Conservation (phyloP, 2,329 filamentous ascomycete species). For the Biscogniauxia marginata region DNA sequence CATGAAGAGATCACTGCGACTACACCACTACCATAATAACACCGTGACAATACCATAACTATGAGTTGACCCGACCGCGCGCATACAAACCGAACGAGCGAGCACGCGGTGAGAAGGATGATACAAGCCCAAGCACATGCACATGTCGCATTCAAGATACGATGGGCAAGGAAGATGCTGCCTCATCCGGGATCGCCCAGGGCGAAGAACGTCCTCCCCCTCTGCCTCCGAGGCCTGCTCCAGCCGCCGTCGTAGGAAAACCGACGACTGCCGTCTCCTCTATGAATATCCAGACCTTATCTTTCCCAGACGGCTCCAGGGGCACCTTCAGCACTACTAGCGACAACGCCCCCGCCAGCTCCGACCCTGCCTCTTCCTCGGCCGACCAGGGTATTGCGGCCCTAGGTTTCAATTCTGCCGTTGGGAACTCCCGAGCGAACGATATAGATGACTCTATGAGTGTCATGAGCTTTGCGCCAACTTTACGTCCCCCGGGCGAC, state of each 20-base stretch:
- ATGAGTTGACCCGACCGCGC: background rate
- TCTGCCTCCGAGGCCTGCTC: constrained; percentile 50
- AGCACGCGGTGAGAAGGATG: constrained; percentile 16
- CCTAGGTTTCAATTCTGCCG: constrained; percentile 23
- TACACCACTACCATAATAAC: background rate
- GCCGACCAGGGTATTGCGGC: constrained; percentile 17
- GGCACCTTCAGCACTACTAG: constrained; percentile 55
- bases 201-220: constrained; percentile 52
- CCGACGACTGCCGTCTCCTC: constrained; percentile 84
- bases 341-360: constrained; percentile 32
- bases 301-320: constrained; percentile 66
- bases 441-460: constrained; percentile 65
- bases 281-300: constrained; percentile 75
- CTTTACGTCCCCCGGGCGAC: constrained; percentile 63
- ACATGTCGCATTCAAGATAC: constrained; percentile 14
- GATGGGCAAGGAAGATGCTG: constrained; percentile 34
- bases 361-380: constrained; percentile 34
- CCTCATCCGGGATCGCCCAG: constrained; percentile 22
- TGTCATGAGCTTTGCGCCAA: constrained; percentile 65
- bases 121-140: constrained; percentile 7
- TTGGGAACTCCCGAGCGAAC: constrained; percentile 29
- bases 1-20: background rate
- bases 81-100: background rate
- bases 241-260: constrained; percentile 37
- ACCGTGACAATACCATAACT: background rate